Base-by-base conservation (phyloP, 768 basidiomycete genomes). In the Tulasnella sp. region DNA sequence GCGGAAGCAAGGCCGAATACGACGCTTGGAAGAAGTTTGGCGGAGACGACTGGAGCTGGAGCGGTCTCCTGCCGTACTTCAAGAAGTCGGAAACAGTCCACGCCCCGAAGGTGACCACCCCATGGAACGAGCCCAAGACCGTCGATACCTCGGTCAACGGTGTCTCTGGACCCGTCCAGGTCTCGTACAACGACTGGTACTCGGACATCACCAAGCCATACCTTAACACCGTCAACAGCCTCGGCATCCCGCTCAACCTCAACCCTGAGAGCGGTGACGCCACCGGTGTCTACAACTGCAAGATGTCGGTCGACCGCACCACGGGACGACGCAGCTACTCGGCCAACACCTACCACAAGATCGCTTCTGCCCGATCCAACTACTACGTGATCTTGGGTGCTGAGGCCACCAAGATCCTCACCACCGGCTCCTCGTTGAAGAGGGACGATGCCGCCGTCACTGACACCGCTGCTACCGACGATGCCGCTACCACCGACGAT, bases 231-330 rank as follows among this genome's bases (percentile, higher is more conserved):
- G 37, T 37, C n/a, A 75, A 75, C 14, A 6, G 1, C 46, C 40
- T 79, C 20, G 46, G 46, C 48, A 72, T 79, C 54, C 24, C 14
- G 22, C 40, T 24, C 41, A 34, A 8, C n/a, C 34, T 37, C 24
- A 64, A 31, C 40, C 77, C 77, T 16, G 77, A 79, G n/a, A 42
- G 20, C 41, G 77, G 77, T 18, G 16, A 60, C 28, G 40, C 54
- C 41, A 72, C 50, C 9, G 77, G 77, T 18, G 54, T 72, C 42
- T 69, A 60, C 77, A 79, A 79, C 77, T 79, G 77, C 58, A 40
- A 79, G 77, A 79, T 72, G 54, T 79, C 77, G n/a, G 77, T 79
- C 22, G 60, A 79, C 41, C 77, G 77, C 12, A 69, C 54, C 34
- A 79, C 58, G 24, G 77, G 77, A 64, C 54, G 48, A 42, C 77